phyloP scores from a whole-genome alignment of 179 eudicot genomes.

The Silene vulgaris region DNA sequence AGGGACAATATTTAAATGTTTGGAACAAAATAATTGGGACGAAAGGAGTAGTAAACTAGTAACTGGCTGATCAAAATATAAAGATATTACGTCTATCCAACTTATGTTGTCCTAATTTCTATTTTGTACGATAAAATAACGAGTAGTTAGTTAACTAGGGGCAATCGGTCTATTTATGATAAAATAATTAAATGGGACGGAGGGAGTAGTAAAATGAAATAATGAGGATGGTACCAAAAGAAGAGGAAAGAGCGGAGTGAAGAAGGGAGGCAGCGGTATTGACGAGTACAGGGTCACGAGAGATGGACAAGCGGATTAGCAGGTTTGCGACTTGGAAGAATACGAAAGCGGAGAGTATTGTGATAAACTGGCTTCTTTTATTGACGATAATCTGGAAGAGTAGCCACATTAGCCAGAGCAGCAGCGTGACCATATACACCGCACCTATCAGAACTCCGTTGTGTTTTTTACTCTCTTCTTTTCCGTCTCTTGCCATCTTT shows the following conservation, averaged over 20 bases:
- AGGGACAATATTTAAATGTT: too few relatives aligned
- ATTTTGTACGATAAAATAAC: too few relatives aligned
- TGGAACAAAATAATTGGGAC: too few relatives aligned
- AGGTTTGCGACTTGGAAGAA: slow-evolving; percentile 69
- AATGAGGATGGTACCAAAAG: slow-evolving; percentile 36
- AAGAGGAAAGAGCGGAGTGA: slow-evolving; percentile 70
- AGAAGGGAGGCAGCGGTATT: slow-evolving; percentile 77
- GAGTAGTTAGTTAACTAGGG: too few relatives aligned
- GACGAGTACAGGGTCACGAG: slow-evolving; percentile 56
- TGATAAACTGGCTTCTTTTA: slow-evolving; percentile 38
- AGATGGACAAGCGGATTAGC: slow-evolving; percentile 45
- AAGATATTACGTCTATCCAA: too few relatives aligned
- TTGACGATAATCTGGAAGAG: slow-evolving; percentile 52
- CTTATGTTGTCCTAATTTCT: too few relatives aligned
- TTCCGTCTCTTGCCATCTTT: neutral
- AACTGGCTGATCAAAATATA: too few relatives aligned
- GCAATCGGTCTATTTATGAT: neutral
- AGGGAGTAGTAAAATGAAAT: too few relatives aligned
- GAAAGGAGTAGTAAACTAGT: too few relatives aligned
- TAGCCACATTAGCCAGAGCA: slow-evolving; percentile 62
- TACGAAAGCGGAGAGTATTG: slow-evolving; percentile 38
- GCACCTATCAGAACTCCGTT: slow-evolving; percentile 17
- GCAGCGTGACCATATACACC: slow-evolving; percentile 59
- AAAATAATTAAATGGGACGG: neutral
- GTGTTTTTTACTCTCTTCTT: neutral